phyloP scores from a whole-genome alignment of 495 filamentous ascomycete genomes.

The Tuber microsphaerosporum region DNA sequence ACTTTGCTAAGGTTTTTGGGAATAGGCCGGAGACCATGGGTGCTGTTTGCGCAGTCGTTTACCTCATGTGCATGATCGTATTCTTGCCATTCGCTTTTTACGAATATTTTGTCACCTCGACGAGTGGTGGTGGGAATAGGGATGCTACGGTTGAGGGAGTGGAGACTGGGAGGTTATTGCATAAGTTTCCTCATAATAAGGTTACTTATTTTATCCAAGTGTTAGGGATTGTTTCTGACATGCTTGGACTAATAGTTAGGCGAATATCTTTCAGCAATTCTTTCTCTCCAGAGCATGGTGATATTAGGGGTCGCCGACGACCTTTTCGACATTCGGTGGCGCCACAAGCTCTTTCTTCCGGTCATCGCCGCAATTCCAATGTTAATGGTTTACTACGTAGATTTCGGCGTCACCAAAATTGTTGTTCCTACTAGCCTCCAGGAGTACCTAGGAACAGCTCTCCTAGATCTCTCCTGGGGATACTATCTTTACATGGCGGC shows the following conservation, averaged over 20 bases:
- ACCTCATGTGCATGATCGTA: conserved; percentile 73
- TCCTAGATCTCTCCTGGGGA: conserved; percentile 77
- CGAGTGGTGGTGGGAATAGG: conserved; percentile 84
- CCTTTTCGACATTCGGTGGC: conserved; percentile 96
- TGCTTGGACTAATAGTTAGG: conserved; percentile 57
- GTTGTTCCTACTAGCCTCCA: conserved; percentile 80
- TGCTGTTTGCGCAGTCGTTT: conserved; percentile 86
- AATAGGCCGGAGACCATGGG: conserved; percentile 90
- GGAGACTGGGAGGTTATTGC: conserved; percentile 51
- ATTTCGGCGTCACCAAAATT: conserved; percentile 92
- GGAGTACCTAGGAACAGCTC: conserved; percentile 67
- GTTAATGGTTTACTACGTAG: conserved; percentile 94
- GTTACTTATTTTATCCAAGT: conserved; percentile 44
- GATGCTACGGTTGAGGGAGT: conserved; percentile 63
- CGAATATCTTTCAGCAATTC: conserved; percentile 86
- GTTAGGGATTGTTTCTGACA: conserved; percentile 5
- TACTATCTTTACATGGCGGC: conserved; percentile 97
- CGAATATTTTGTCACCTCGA: conserved; percentile 93
- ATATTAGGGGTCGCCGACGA: conserved; percentile 93
- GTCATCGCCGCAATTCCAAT: conserved; percentile 90
- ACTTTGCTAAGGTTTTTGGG: conserved; percentile 32
- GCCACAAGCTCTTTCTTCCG: conserved; percentile 96
- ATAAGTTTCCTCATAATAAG: conserved; percentile 91
- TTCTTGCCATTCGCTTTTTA: conserved; percentile 98
- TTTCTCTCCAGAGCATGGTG: conserved; percentile 80